Percentiles rank a stretch among this genome's conserved stretches.
Conservation (phyloP, 73 alveolate genomes). For the Stentor roeselii region DNA sequence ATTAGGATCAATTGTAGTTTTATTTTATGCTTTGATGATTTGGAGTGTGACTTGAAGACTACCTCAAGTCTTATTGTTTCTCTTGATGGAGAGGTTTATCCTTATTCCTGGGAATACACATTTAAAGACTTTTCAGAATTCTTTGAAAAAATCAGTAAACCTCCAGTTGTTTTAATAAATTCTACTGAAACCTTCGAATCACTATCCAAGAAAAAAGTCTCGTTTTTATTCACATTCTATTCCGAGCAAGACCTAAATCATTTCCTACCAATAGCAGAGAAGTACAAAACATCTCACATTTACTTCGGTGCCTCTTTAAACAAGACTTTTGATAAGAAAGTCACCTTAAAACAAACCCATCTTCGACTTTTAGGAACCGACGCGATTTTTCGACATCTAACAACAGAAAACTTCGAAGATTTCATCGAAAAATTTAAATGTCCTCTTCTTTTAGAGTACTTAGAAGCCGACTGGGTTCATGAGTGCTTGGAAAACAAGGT, state of each 20-base stretch:
- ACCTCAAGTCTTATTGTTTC: too few relatives aligned
- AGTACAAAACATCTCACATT: not conserved
- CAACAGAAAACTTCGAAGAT: not conserved
- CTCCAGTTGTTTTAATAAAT: not conserved
- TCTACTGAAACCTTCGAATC: not conserved
- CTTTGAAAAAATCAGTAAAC: not conserved
- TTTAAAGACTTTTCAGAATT: not conserved
- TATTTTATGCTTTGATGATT: too few relatives aligned
- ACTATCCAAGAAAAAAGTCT: not conserved
- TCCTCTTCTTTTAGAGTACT: not conserved
- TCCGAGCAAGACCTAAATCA: not conserved
- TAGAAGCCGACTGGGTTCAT: not conserved
- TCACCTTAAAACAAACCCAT: not conserved
- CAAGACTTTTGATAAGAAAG: not conserved
- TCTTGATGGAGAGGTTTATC: too few relatives aligned
- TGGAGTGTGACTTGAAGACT: too few relatives aligned
- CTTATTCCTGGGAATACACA: not conserved
- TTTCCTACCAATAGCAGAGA: not conserved
- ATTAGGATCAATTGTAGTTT: too few relatives aligned
- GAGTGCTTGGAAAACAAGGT: not conserved
- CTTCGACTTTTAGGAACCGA: not conserved
- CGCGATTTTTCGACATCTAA: not conserved
- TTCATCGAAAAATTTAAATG: not conserved
- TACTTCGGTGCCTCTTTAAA: not conserved
- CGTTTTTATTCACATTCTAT: not conserved